Evolutionary conservation across 495 filamentous ascomycete species (phyloP), one percentile per base, ranked within the genome.

Genomic region (Venustampulla echinocandica): DNA sequence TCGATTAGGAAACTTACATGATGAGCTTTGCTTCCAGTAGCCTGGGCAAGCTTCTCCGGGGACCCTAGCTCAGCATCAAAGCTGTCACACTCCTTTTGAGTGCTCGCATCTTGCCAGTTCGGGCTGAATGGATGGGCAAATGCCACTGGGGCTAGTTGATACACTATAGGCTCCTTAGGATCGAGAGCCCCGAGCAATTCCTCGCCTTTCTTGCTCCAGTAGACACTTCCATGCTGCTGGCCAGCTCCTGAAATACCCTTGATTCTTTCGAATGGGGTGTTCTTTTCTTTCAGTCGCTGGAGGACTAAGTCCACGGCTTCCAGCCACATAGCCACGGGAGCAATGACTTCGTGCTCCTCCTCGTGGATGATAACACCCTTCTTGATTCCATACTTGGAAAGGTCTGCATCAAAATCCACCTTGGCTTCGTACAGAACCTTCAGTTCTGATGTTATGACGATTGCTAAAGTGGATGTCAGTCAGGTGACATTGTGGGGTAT

Each of bases 61-160:
- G 71, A 66, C 0, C 84, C 87, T 6, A 94, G 69, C 30, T 67
- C 66, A 10, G 66, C 70, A 61, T 97, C 89, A 59, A 95, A 96
- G 53, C 73, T 69, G 57, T 95, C 88, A 63, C 90, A 96, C 62
- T 98, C 84, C 40, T 70, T 68, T 68, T 95, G 88, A 0, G 92
- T 97, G 63, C 87, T 94, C 36, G 86, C 79, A 63, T 98, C 92
- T 64, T 97, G 92, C 92, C 92, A 98, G 65, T 97, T 98, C 6
- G 92, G 92, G 46, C 84, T 88, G 65, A 77, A 89, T 6, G 83
- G 81, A 62, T 93, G 85, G 5, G 87, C 84, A 60, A 98, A 94
- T 0, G 83, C 87, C 1, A 64, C 66, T 10, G 65, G 63, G 9
- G 42, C 54, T n/a, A 90, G 64, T 64, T 92, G 85, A 34, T 82